Base-by-base conservation (phyloP, 1,139 yeast species). In the Geotrichum histeridarum region DNA sequence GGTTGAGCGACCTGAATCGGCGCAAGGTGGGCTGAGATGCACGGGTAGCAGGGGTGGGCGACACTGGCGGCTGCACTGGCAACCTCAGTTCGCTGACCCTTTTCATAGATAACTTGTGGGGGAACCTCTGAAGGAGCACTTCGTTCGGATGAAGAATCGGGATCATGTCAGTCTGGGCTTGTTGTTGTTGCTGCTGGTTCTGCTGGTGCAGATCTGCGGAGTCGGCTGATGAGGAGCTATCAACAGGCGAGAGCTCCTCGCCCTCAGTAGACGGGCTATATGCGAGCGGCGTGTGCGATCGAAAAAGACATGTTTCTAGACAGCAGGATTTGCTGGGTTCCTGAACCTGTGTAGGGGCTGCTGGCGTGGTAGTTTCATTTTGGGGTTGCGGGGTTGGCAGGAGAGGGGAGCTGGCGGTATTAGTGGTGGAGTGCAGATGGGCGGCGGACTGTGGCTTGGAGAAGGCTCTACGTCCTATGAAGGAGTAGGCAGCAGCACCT, bases 131-230 rank as follows among this genome's bases (percentile, higher is more conserved):
- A 43, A 67, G 58, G 35, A 67, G 61, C 32, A 67, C 56, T 51
- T 67, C 70, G 55, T 67, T 67, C 30, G 70, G 70, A 8, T 64
- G 58, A 36, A 67, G 56, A 22, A 67, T 67, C 35, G 70, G 70
- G 27, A 44, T 33, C 12, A 37, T 22, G 9, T 50, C 53, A 37
- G 39, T 17, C 39, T 8, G 18, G 9, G 17, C 14, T n/a, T 33
- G n/a, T 8, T 37, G 8, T 37, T 37, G 39, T 8, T 14, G 18
- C 11, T n/a, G 14, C 14, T 17, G 12, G n/a, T 17, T 14, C 30
- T 8, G 22, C 4, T 14, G 32, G 12, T 37, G 39, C 39, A n/a
- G 18, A 12, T 11, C 12, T 33, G 37, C 30, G 14, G 47, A 43
- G 11, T 43, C 47, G 8, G 27, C 31, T 2, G 22, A 27, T 8